Percentiles rank a stretch among this genome's conserved stretches.
phyloP scores from a whole-genome alignment of 306 rosid genomes.

The Vigna radiata region DNA sequence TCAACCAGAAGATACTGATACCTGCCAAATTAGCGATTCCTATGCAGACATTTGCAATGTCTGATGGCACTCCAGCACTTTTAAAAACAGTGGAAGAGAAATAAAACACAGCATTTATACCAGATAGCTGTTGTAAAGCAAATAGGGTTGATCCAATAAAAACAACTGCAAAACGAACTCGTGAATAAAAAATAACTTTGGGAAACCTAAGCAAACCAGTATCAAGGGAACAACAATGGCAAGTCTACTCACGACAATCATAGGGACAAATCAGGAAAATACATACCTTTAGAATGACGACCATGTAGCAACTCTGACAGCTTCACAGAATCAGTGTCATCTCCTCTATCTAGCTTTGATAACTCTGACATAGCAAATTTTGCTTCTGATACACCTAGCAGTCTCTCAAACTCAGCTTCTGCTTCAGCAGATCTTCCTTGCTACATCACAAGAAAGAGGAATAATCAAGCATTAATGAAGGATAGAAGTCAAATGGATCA shows the following conservation, averaged over 20 bases:
- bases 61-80: constrained; percentile 93
- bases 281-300: constrained; percentile 82
- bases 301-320: constrained; percentile 84
- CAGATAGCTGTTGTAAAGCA: constrained; percentile 99
- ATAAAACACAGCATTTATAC: constrained; percentile 96
- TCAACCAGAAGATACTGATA: constrained; percentile 43
- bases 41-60: constrained; percentile 80
- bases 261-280: constrained; percentile 22
- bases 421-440: constrained; percentile 94
- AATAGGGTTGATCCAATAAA: constrained; percentile 98
- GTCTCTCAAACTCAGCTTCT: constrained; percentile 84
- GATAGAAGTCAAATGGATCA: constrained; percentile 24
- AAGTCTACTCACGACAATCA: constrained; percentile 13
- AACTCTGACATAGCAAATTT: constrained; percentile 83
- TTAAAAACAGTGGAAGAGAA: constrained; percentile 98
- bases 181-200: constrained; percentile 67
- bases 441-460: constrained; percentile 53
- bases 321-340: constrained; percentile 71
- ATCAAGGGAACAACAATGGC: constrained; percentile 32
- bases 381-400: constrained; percentile 86
- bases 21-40: constrained; percentile 89
- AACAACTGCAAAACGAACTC: constrained; percentile 95
- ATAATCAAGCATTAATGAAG: constrained; percentile 20
- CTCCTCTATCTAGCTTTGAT: constrained; percentile 78
- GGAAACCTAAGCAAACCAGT: constrained; percentile 44